Conservation (phyloP, 495 filamentous ascomycete genomes). For the Achaetomiella virescens region DNA sequence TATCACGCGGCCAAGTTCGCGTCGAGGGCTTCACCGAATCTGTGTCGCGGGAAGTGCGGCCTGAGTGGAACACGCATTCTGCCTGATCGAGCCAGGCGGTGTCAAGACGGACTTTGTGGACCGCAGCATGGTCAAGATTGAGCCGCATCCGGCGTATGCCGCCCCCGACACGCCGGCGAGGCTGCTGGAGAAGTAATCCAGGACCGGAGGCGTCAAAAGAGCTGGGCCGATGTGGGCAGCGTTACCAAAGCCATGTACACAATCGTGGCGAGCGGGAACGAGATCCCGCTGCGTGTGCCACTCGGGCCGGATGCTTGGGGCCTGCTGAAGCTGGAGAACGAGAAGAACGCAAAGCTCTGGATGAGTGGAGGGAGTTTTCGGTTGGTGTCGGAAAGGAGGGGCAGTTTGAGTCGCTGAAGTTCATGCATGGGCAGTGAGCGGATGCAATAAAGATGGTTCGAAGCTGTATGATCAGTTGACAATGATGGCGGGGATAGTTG, state of each 20-base stretch:
- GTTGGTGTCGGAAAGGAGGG: constrained; percentile 24
- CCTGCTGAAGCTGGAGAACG: constrained; percentile 31
- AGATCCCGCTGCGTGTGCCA: constrained; percentile 40
- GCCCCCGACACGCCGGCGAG: constrained; percentile 33
- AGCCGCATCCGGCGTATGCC: constrained; percentile 28
- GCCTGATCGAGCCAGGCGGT: constrained; percentile 45
- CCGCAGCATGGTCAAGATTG: constrained; percentile 21
- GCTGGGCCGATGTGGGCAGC: constrained; percentile 32
- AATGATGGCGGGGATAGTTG: no score
- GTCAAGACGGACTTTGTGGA: constrained; percentile 42
- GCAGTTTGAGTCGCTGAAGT: constrained; percentile 9
- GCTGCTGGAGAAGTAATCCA: constrained; percentile 30
- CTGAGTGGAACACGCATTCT: constrained; percentile 48
- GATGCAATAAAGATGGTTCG: no score
- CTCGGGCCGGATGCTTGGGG: constrained; percentile 41
- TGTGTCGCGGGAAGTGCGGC: constrained; percentile 43
- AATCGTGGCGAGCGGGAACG: constrained; percentile 30
- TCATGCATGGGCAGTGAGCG: no score
- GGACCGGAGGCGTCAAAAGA: constrained; percentile 22
- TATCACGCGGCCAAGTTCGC: constrained; percentile 53
- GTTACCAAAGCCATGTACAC: constrained; percentile 36
- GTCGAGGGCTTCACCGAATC: constrained; percentile 53
- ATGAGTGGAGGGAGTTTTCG: constrained; percentile 33
- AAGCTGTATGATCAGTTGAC: no score
- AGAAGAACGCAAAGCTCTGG: constrained; percentile 30